Base-by-base conservation (phyloP, 1,139 yeast species). In the Saccharomyces hybrid region DNA sequence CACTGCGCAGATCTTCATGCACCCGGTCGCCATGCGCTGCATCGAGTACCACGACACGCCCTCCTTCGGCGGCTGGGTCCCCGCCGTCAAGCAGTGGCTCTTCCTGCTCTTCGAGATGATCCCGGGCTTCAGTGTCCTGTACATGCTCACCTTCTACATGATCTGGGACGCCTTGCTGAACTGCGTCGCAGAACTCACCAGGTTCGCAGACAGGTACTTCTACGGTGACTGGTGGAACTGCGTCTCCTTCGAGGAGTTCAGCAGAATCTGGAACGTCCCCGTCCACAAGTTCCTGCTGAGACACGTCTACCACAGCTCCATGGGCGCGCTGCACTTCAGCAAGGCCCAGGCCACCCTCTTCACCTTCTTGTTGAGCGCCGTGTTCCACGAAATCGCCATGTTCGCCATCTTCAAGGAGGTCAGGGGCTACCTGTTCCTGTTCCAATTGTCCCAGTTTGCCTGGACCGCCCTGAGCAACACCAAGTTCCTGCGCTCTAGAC, bases 171-270 rank as follows among this genome's bases (percentile, higher is more conserved):
- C 89, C 13, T 89, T 89, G 52, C 73, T 89, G 60, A 89, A 88
- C 65, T 84, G 84, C 6, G 79, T 90, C 61, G 97, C 96, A 0
- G 97, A 90, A 67, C 73, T 90, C 38, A 84, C 93, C 26, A 65
- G 77, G 52, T 90, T 83, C 71, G 96, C 89, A 1, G 97, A 90
- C 68, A 79, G 97, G 47, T 86, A 85, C 60, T 90, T 90, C 68
- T 90, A 90, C 65, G 93, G 95, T 1, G 86, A 88, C 34, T 90
- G 97, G 97, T 90, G 97, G 97, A 87, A 90, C 62, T 86, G 93
- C 58, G 80, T 85, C 31, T 86, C 88, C 49, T 91, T 96, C 95
- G 86, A 87, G 50, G 90, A 88, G 68, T 91, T 86, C 72, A 86
- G 97, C 5, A 78, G 96, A 59, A 82, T 86, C 59, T 91, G 98